Conservation (phyloP, 495 filamentous ascomycete genomes). For the Aspergillus saccharolyticus region DNA sequence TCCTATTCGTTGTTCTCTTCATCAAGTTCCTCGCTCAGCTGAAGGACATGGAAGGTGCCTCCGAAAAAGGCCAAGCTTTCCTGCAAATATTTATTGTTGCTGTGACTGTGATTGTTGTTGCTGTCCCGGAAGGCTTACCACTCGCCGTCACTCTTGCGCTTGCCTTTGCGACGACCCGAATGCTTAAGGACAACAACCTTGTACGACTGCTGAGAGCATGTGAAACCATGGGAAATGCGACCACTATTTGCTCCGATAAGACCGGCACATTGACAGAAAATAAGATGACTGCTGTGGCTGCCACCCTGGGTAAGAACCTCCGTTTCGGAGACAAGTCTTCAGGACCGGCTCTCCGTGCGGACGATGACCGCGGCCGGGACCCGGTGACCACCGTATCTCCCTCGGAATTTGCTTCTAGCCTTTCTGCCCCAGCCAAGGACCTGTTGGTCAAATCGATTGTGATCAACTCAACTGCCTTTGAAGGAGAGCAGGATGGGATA, state of each 20-base stretch:
- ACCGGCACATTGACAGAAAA: conserved; percentile 94
- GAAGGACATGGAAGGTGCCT: conserved; percentile 48
- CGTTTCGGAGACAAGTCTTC: conserved; percentile 60
- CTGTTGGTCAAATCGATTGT: conserved; percentile 70
- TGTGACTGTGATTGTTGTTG: conserved; percentile 92
- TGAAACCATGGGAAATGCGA: conserved; percentile 98
- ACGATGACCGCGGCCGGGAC: conserved; percentile 7
- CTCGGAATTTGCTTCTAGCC: conserved; percentile 54
- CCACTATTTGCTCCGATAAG: conserved; percentile 94
- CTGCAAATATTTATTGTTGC: conserved; percentile 91
- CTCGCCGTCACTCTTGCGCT: conserved; percentile 90
- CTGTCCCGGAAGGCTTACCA: conserved; percentile 89
- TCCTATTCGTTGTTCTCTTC: conserved; percentile 87
- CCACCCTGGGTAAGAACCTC: conserved; percentile 62
- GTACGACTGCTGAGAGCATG: conserved; percentile 88
- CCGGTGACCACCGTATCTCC: conserved; percentile 40
- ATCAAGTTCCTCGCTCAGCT: conserved; percentile 80
- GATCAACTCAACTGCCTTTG: conserved; percentile 85
- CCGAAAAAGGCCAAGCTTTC: conserved; percentile 80
- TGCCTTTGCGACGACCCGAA: conserved; percentile 89
- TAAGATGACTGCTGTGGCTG: conserved; percentile 84
- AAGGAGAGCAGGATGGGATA: conserved; percentile 65
- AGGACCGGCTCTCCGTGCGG: conserved; percentile 6
- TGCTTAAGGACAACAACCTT: conserved; percentile 93
- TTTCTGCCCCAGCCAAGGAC: conserved; percentile 55